Percentiles rank a stretch among this genome's conserved stretches.
These are phyloP conservation scores for Yamadazyma triangularis DNA, from an alignment of 1,139 yeast genomes.

Conservation along the genomic window DNA sequence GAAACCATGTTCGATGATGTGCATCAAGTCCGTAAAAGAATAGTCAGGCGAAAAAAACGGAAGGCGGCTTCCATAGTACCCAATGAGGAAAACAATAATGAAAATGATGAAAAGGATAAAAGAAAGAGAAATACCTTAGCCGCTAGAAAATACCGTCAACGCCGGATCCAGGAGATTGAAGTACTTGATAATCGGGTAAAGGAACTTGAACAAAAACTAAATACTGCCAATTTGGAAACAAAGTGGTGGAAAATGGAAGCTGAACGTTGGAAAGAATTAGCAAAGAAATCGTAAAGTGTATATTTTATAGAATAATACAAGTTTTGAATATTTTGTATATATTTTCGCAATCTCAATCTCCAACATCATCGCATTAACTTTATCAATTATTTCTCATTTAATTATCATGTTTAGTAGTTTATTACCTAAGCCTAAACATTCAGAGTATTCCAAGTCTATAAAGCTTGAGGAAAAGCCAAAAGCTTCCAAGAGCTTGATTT, in stretches of 20 bases:
- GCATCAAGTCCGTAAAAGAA: slow-evolving; percentile 9
- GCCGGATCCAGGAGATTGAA: slow-evolving; percentile 16
- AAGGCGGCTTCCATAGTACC: too few relatives aligned
- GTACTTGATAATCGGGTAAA: slow-evolving; percentile 14
- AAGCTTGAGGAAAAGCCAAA: slow-evolving; percentile 1
- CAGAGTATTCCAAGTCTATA: slow-evolving; percentile 12
- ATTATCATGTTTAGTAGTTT: slow-evolving; percentile 29
- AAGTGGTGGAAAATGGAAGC: slow-evolving; percentile 21
- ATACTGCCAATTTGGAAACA: slow-evolving; percentile 10
- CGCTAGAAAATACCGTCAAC: slow-evolving; percentile 17
- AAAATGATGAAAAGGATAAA: slow-evolving; percentile 6
- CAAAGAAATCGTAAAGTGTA: too few relatives aligned
- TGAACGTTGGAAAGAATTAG: too few relatives aligned
- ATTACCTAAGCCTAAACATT: slow-evolving; percentile 26
- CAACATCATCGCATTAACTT: slow-evolving; percentile 1
- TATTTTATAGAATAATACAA: too few relatives aligned
- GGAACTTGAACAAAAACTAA: slow-evolving; percentile 13
- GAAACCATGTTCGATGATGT: slow-evolving; percentile 4
- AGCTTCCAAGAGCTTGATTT: slow-evolving; percentile 3
- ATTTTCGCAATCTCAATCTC: not conserved
- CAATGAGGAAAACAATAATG: not conserved
- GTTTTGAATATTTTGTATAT: not conserved
- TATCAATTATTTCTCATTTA: too few relatives aligned
- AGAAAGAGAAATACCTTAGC: slow-evolving; percentile 16
- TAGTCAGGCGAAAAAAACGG: slow-evolving; percentile 6